Evolutionary conservation across 768 basidiomycete species (phyloP).

Genomic region (Peribolospora baueri): DNA sequence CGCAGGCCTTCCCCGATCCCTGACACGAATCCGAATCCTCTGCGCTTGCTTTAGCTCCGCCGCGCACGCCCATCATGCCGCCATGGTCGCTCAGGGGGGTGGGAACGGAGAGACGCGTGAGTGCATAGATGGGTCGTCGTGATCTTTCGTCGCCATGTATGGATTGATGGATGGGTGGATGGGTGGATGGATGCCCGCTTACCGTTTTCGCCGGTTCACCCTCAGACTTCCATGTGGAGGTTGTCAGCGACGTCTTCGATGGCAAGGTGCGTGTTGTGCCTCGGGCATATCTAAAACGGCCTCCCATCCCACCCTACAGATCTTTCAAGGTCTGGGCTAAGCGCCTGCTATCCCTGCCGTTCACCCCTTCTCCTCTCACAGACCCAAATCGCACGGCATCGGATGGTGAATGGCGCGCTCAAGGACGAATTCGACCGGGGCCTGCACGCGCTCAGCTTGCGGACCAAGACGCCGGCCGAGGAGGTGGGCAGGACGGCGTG

Average conservation of each 20-base stretch:
- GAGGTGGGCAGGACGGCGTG: constrained; percentile 6
- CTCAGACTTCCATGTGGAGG: constrained; percentile 4
- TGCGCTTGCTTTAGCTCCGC: constrained; percentile 8
- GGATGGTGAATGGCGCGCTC: constrained; percentile 22
- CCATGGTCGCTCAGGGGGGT: constrained; percentile 22
- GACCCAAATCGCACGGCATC: constrained; percentile 21
- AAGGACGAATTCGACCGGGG: constrained; percentile 23
- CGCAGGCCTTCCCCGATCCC: neutral
- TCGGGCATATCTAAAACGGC: neutral
- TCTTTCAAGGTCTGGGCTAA: neutral
- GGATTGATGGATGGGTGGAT: neutral
- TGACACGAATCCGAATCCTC: neutral
- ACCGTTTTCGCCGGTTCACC: constrained; percentile 2
- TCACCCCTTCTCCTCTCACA: constrained; percentile 14
- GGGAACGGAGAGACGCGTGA: constrained; percentile 24
- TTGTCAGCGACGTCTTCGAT: constrained; percentile 13
- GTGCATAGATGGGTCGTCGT: constrained; percentile 2
- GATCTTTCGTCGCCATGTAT: neutral
- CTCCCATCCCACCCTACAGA: neutral
- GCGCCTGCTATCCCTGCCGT: constrained; percentile 9
- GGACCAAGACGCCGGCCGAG: constrained; percentile 21
- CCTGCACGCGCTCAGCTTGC: constrained; percentile 23
- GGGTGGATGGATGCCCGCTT: neutral
- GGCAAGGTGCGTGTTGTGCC: constrained; percentile 7
- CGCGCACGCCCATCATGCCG: constrained; percentile 21